Evolutionary conservation across 192 early-diverging fungal genomes (phyloP), one percentile per base, ranked within the genome.

Genomic region (Ambispora gerdemannii): DNA sequence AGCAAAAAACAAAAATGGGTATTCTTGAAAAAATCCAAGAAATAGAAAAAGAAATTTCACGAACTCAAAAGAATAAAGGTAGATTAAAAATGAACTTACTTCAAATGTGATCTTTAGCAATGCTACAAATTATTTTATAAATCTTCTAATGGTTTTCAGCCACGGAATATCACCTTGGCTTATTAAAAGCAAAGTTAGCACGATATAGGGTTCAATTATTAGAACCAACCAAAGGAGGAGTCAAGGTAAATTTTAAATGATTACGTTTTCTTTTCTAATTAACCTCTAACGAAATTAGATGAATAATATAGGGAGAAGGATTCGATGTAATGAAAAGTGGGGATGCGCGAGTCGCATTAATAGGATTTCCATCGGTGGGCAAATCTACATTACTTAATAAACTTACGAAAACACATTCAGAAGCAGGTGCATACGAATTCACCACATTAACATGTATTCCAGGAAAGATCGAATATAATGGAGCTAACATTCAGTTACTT

Each of bases 1-100:
- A n/a, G n/a, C n/a, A n/a, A n/a, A n/a, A n/a, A n/a, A n/a, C n/a
- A 30, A 75, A 71, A n/a, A 91, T 92, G 92, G 92, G 92, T 70
- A 91, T 92, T 65, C 71, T 92, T 22, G 93, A 95, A 79, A 93
- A 92, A 81, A 95, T 95, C 74, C 81, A 84, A 28, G 93, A 93
- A 76, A 94, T 95, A 74, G 92, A 94, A 79, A 83, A 75, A 66
- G 93, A 95, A 84, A 94, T 97, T 77, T 83, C 76, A 58, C 88
- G 93, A 72, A 98, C 96, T 35, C 96, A 99, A 80, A 98, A 98
- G 86, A 99, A 99, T 88, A 99, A 99, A 84, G 92, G 87, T 88
- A 78, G 74, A 15, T 8, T 32, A 30, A 43, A 7, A 69, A n/a
- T 25, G 28, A n/a, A 20, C 11, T 32, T 22, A 47, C 58, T 47